Evolutionary conservation across 148 eudicot genomes (phyloP).

Genomic region (Silene conica): DNA sequence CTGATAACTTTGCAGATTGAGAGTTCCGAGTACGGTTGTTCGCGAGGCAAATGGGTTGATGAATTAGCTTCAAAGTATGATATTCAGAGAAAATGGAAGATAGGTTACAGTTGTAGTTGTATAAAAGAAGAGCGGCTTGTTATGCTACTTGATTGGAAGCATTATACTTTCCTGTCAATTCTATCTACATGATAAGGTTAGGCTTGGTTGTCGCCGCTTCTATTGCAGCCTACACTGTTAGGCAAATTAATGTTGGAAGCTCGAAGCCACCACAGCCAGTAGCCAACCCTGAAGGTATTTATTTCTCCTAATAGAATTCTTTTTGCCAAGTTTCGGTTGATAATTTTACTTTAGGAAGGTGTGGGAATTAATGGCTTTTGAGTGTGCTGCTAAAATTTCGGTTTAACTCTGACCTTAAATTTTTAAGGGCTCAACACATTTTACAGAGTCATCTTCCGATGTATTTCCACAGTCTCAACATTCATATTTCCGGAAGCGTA

Average conservation of each 20-base stretch:
- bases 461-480: too few relatives aligned
- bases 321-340: neutral
- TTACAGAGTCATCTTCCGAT: too few relatives aligned
- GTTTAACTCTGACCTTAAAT: too few relatives aligned
- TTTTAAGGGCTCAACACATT: too few relatives aligned
- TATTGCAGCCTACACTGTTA: conserved; percentile 87
- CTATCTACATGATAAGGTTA: conserved; percentile 87
- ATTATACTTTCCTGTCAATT: too few relatives aligned
- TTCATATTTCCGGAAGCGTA: too few relatives aligned
- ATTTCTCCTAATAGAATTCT: neutral
- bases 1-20: conserved; percentile 20
- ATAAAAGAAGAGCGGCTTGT: too few relatives aligned
- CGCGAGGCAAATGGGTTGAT: conserved; percentile 19
- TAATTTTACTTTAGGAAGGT: neutral
- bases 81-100: too few relatives aligned
- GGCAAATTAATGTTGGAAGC: conserved; percentile 54
- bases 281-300: conserved; percentile 48
- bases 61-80: too few relatives aligned
- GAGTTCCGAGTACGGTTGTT: conserved; percentile 9
- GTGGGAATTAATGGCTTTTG: too few relatives aligned
- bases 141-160: too few relatives aligned
- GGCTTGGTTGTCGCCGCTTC: conserved; percentile 96
- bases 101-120: too few relatives aligned
- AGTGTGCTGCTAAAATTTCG: neutral
- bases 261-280: conserved; percentile 35